Base-by-base conservation (phyloP, 495 filamentous ascomycete genomes). In the Glarea lozoyensis region DNA sequence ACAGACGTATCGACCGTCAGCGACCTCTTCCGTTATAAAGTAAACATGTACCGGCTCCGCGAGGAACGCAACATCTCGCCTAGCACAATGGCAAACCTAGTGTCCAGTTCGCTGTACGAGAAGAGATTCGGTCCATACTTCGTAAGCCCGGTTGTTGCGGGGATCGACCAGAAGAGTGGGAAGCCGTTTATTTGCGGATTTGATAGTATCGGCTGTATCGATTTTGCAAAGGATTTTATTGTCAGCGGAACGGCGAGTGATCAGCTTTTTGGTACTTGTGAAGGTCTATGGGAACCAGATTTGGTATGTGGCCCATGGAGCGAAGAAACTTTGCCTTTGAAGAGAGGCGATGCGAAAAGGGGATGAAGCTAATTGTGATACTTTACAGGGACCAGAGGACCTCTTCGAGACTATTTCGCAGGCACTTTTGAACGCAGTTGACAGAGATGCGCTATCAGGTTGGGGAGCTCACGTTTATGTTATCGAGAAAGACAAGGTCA, bases 381-480 rank as follows among this genome's bases (percentile, higher is more conserved):
- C n/a, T n/a, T n/a, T n/a, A n/a, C 46, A 94, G 88, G 80, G 64
- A 37, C 84, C 92, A 37, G 92, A 98, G 43, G 88, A 94, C 54
- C 78, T 98, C 18, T 98, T 98, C 70, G 92, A 98, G 69, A 97
- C 92, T 27, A 87, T 97, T 60, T 95, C 92, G 18, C 92, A 98
- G 64, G 82, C 90, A n/a, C 74, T 98, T 21, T 69, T 98, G 45
- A 96, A 90, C 65, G 89, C 88, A 23, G 88, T 98, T 22, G 92
- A 98, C 64, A 72, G 92, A 63, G 92, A 98, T 63, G 92, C 92
- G 35, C 70, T 98, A 35, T 94, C 89, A 10, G 92, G 92, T 52
- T 98, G 92, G 92, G 92, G 92, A 59, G 92, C 92, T 24, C 86
- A 97, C 55, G 92, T 98, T 49, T 97, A 96, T 65, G 88, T 98